Base-by-base conservation (phyloP, 1,139 yeast species). In the Suzukiozyma palmioleophila region DNA sequence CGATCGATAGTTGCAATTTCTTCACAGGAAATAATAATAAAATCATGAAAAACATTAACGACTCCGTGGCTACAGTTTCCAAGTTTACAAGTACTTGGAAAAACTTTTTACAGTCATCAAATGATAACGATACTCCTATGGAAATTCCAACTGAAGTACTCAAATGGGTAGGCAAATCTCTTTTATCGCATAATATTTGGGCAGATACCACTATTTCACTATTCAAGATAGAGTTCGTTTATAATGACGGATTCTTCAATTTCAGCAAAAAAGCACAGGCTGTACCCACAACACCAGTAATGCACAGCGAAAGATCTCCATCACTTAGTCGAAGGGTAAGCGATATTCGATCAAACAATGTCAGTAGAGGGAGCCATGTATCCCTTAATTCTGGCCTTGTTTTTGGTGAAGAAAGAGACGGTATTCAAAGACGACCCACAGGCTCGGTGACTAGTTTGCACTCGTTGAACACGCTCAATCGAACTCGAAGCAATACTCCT, bases 191-290 rank as follows among this genome's bases (percentile, higher is more conserved):
- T 15, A 71, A 78, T 42, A 67, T 75, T 21, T 90, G 95, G 95
- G 66, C 70, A 12, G 77, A 78, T 2, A 83, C 95, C 0, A 54
- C 66, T 13, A 68, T 88, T 33, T 73, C 60, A 46, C 65, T 88
- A 27, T 88, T 89, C 64, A 70, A 66, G 34, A 65, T 84, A 13
- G 77, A 73, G 44, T 67, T 59, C 15, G 49, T 61, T 0, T 57
- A 58, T 2, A 60, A 58, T n/a, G 70, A 61, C 8, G 66, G 72
- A 1, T 73, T 79, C 16, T 50, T 62, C 13, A 45, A 56, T 3
- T 45, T 64, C 21, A 50, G 49, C n/a, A 43, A 46, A n/a, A 44
- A 44, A 13, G 41, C 36, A 26, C 58, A 50, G 24, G 55, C 64
- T 0, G 52, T 45, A 3, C 66, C 69, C 2, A 56, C 55, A 12